Evolutionary conservation across 371 early-diverging fungal species (phyloP).

Genomic region (Blakeslea trispora): DNA sequence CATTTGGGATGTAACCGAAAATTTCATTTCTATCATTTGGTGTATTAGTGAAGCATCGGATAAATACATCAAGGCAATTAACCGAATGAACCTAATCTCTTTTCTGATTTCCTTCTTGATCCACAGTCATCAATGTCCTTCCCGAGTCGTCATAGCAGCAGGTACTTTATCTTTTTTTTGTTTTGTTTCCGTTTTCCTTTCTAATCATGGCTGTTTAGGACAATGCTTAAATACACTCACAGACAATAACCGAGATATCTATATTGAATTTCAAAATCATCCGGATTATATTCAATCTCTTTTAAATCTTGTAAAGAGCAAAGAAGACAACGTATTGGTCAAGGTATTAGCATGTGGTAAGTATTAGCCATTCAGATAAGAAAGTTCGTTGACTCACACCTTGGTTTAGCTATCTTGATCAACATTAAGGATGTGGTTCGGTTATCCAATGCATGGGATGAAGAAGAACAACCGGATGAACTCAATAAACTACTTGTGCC

Average conservation of each 20-base stretch:
- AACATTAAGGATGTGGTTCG: constrained; percentile 43
- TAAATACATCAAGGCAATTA: constrained; percentile 65
- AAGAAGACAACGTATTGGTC: constrained; percentile 49
- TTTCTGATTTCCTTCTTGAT: constrained; percentile 72
- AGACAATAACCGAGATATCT: constrained; percentile 74
- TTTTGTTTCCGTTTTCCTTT: too few relatives aligned
- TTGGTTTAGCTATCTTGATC: constrained; percentile 44
- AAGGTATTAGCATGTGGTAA: constrained; percentile 62
- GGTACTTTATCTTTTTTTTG: too few relatives aligned
- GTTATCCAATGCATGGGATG: constrained; percentile 42
- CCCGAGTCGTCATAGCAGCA: constrained; percentile 65
- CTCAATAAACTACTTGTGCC: constrained; percentile 57
- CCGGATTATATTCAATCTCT: constrained; percentile 58
- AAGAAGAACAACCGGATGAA: constrained; percentile 38
- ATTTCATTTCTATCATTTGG: constrained; percentile 73
- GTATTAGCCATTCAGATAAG: neutral
- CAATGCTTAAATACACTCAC: constrained; percentile 85
- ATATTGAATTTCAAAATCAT: constrained; percentile 62
- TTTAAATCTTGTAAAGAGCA: constrained; percentile 47
- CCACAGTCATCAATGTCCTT: constrained; percentile 61
- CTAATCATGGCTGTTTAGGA: constrained; percentile 30
- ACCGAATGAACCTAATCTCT: constrained; percentile 62
- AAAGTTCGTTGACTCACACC: too few relatives aligned
- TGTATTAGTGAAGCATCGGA: constrained; percentile 73
- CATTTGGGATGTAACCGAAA: constrained; percentile 74